Evolutionary conservation across 2,329 filamentous ascomycete genomes (phyloP).

Genomic region (Penicillium sp.): DNA sequence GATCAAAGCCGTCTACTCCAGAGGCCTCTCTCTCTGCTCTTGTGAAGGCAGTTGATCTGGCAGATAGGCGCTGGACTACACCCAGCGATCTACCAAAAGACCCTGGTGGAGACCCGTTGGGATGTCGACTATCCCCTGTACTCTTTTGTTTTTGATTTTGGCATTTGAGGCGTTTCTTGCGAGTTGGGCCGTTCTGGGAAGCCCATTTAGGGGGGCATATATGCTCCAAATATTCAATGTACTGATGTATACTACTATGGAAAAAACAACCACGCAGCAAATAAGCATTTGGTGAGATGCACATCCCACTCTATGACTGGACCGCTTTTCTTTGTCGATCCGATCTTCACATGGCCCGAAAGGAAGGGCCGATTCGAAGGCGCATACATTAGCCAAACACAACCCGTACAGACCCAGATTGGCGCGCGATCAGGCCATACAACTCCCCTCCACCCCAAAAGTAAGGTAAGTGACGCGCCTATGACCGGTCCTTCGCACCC

Average conservation of each 20-base stretch:
- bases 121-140: not conserved
- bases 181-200: conserved; percentile 10
- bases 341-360: not conserved
- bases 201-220: not conserved
- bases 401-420: not conserved
- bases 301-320: not conserved
- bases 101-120: not conserved
- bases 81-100: not conserved
- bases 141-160: conserved; percentile 14
- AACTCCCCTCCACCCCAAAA: not conserved
- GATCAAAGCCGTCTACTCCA: not conserved
- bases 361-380: not conserved
- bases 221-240: not conserved
- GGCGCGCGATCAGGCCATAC: not conserved
- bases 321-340: not conserved
- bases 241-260: not conserved
- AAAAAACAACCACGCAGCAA: not conserved
- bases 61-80: not conserved
- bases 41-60: not conserved
- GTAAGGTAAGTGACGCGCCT: conserved; percentile 18
- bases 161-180: conserved; percentile 27
- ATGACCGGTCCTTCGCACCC: conserved; percentile 13
- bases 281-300: not conserved
- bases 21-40: not conserved
- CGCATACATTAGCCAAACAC: not conserved